phyloP scores from a whole-genome alignment of 1,139 yeast genomes.

The Geotrichum cucujoidarum region DNA sequence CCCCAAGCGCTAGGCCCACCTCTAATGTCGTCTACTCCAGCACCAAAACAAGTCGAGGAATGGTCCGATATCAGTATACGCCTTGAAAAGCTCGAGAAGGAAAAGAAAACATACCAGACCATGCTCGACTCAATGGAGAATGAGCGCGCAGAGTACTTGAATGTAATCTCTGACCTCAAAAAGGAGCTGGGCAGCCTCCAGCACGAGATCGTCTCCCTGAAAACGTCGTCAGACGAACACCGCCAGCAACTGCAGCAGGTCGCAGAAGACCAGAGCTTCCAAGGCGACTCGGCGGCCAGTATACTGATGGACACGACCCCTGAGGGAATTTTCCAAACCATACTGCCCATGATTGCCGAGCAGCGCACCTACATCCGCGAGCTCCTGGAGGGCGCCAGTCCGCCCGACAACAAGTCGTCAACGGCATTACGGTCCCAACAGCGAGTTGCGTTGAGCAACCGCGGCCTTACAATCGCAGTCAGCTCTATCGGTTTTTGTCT shows the following conservation, averaged over 20 bases:
- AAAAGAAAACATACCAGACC: constrained; percentile 12
- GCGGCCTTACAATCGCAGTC: neutral
- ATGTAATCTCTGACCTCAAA: constrained; percentile 12
- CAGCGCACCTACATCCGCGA: constrained; percentile 16
- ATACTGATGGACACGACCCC: constrained; percentile 9
- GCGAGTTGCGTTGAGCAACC: neutral
- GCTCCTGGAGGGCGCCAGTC: constrained; percentile 6
- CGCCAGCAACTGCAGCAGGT: neutral
- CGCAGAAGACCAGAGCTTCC: neutral
- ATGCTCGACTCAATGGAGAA: constrained; percentile 13
- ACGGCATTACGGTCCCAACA: neutral
- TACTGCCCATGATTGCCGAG: constrained; percentile 16
- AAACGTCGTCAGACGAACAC: constrained; percentile 9
- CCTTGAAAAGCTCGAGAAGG: constrained; percentile 11
- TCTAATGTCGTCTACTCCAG: constrained; percentile 1
- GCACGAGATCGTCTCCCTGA: constrained; percentile 8
- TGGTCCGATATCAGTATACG: constrained; percentile 11
- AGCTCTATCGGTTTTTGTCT: constrained; percentile 5
- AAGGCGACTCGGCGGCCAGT: constrained; percentile 1
- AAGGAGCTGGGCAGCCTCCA: constrained; percentile 9
- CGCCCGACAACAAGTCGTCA: neutral
- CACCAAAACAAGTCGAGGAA: constrained; percentile 4
- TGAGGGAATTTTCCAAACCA: constrained; percentile 13
- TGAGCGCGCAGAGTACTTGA: constrained; percentile 10
- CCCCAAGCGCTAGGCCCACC: constrained; percentile 10